Evolutionary conservation across 2,329 filamentous ascomycete genomes (phyloP), one percentile per base, ranked within the genome.

Genomic region (Hymenoscyphus scutula): DNA sequence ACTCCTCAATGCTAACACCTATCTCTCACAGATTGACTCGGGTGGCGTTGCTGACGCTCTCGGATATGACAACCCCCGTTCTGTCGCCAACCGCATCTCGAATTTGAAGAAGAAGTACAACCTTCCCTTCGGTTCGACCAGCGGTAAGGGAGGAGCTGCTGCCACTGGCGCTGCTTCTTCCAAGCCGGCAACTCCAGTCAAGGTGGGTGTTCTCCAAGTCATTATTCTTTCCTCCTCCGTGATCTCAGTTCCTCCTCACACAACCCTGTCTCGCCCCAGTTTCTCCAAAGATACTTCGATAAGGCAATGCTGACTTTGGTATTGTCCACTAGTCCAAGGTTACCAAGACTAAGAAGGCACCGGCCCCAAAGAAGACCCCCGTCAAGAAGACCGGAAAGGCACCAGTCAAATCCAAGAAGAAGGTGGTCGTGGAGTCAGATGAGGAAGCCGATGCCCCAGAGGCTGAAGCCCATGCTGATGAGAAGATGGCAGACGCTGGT

Each of bases 81-180:
- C 72, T 0, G 68, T 69, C 17, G 32, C 34, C 25, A 74, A 74
- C 62, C 62, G 63, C 10, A 61, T 74, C 19, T 30, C 54, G 5
- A 13, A 4, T 0, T 53, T 74, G 32, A 72, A 70, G 67, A 72
- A 72, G 62, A 69, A 72, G 51, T 72, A 68, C 13, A 58, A 64
- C 29, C 32, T 71, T 37, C 60, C 64, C 6, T 63, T 72, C 19
- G 59, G 38, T 3, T 41, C 58, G 2, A 27, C 23, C 5, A 34
- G 56, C 19, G 63, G 61, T 1, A 30, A 2, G 2, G 23, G 1
- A 13, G 77, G 77, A 3, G 60, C 48, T 30, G 56, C 13, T 11
- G 60, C 19, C 13, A 23, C 48, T 34, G 4, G n/a, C 30, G 6
- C n/a, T 27, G 13, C 32, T 41, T 17, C 23, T 5, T 8, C 5